Evolutionary conservation across 2,329 filamentous ascomycete species (phyloP).

Genomic region (Tolypocladium capitatum): DNA sequence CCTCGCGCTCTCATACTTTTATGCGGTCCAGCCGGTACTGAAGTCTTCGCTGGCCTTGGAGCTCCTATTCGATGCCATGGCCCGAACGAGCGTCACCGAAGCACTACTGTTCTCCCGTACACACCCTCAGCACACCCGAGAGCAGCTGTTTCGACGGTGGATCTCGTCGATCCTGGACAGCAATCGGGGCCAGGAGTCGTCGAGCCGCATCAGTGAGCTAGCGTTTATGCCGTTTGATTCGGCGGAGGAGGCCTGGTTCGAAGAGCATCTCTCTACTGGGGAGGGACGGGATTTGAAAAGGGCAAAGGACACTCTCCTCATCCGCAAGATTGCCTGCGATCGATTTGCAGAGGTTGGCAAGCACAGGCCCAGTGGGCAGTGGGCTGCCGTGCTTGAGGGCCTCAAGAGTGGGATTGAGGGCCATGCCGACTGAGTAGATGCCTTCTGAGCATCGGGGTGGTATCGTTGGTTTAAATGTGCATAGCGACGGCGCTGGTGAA

Average conservation of each 20-base stretch:
- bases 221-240: conserved; percentile 58
- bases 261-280: conserved; percentile 51
- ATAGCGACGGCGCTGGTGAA: conserved; percentile 3
- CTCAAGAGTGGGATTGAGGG: conserved; percentile 32
- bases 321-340: conserved; percentile 59
- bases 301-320: conserved; percentile 60
- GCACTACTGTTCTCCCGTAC: conserved; percentile 61
- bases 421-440: conserved; percentile 15
- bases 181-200: conserved; percentile 23
- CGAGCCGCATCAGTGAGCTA: conserved; percentile 52
- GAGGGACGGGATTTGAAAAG: conserved; percentile 50
- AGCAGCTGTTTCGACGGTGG: conserved; percentile 53
- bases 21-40: conserved; percentile 62
- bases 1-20: conserved; percentile 65
- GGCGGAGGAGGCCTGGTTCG: conserved; percentile 62
- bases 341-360: conserved; percentile 36
- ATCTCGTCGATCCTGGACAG: conserved; percentile 43
- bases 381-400: conserved; percentile 37
- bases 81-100: conserved; percentile 53
- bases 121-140: conserved; percentile 47
- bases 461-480: not conserved
- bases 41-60: conserved; percentile 47
- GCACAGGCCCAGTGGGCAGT: conserved; percentile 29
- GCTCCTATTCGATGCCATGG: conserved; percentile 56
- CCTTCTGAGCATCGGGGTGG: too few species aligned